Evolutionary conservation across 768 basidiomycete genomes (phyloP).

Genomic region (Amanita pallidorosea): DNA sequence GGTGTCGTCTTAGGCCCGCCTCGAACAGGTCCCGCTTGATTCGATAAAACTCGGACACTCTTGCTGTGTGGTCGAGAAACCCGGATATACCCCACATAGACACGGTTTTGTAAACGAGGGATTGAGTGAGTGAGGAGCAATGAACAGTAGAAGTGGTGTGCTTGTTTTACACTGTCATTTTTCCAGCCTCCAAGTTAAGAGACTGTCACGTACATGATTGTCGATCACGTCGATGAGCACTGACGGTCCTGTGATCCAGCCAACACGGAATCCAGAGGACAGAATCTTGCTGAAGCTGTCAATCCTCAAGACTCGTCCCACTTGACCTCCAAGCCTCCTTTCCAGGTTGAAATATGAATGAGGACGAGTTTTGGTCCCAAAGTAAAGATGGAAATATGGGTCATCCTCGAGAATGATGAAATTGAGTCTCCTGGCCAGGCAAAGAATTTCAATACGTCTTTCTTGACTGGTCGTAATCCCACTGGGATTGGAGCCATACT

Average conservation of each 20-base stretch:
- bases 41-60: conserved; percentile 60
- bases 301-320: conserved; percentile 32
- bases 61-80: conserved; percentile 52
- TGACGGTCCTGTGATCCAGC: too few relatives aligned
- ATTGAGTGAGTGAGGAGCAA: conserved; percentile 46
- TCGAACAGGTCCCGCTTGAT: conserved; percentile 65
- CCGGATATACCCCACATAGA: conserved; percentile 62
- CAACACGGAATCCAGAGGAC: conserved; percentile 32
- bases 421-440: too few relatives aligned
- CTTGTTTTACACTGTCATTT: conserved; percentile 17
- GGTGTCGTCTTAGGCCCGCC: conserved; percentile 52
- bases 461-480: too few relatives aligned
- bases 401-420: too few relatives aligned
- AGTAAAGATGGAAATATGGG: too few relatives aligned
- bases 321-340: too few relatives aligned
- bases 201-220: conserved; percentile 19
- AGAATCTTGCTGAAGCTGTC: conserved; percentile 81
- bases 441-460: too few relatives aligned
- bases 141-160: conserved; percentile 54
- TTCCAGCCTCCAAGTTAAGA: too few relatives aligned
- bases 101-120: conserved; percentile 43
- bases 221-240: too few relatives aligned
- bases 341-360: too few relatives aligned
- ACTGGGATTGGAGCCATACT: too few relatives aligned
- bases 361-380: conserved; percentile 29